Percentiles rank a stretch among this genome's conserved stretches.
Conservation (phyloP, 1,139 yeast genomes). For the Candida dubliniensis region DNA sequence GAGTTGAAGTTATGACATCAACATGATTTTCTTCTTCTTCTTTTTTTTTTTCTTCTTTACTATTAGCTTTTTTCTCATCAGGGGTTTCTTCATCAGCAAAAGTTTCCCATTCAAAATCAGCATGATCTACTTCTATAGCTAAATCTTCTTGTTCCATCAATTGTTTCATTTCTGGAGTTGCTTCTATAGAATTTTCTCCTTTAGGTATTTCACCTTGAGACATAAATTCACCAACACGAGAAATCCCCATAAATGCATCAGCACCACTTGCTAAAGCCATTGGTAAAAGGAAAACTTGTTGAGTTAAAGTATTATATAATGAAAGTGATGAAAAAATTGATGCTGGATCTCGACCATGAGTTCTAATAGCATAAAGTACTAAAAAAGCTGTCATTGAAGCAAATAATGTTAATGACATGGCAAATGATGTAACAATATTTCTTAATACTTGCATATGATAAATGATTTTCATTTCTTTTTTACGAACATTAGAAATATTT, state of each 20-base stretch:
- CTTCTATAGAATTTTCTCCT: conserved; percentile 19
- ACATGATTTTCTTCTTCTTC: conserved; percentile 11
- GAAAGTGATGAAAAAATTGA: conserved; percentile 79
- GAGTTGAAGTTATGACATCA: conserved; percentile 1
- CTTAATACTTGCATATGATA: conserved; percentile 53
- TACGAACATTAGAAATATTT: conserved; percentile 47
- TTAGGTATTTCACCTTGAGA: conserved; percentile 26
- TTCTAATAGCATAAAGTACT: conserved; percentile 54
- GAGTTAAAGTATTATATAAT: conserved; percentile 61
- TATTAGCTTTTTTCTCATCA: conserved; percentile 8
- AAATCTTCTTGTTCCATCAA: conserved; percentile 23
- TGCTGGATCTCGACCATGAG: conserved; percentile 57
- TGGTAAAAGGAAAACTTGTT: conserved; percentile 62
- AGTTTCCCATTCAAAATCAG: conserved; percentile 69
- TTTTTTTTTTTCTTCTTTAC: conserved; percentile 10
- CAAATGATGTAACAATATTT: conserved; percentile 58
- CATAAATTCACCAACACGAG: conserved; percentile 57
- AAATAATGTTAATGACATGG: conserved; percentile 60
- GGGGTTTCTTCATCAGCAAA: conserved; percentile 24
- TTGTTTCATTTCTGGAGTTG: conserved; percentile 23
- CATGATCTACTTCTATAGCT: conserved; percentile 52
- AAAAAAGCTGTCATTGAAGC: conserved; percentile 76
- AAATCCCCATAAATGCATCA: conserved; percentile 67
- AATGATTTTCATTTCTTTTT: conserved; percentile 49
- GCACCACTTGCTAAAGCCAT: conserved; percentile 65